phyloP scores from a whole-genome alignment of 495 filamentous ascomycete species.

The Aspergillus bertholletiae region DNA sequence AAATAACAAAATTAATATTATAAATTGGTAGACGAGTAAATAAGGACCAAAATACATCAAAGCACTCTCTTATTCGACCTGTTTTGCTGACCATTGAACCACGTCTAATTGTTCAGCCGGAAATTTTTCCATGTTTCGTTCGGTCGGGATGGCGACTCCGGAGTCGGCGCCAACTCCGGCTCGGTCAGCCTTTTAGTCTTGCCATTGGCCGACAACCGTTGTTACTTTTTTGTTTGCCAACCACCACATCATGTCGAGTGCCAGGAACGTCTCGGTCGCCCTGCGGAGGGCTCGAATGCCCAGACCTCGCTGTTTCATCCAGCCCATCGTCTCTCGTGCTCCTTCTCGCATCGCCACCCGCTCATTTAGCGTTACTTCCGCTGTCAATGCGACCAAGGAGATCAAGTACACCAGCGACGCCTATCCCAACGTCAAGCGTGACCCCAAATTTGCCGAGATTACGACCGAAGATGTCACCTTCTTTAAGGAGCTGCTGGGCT shows the following conservation, averaged over 20 bases:
- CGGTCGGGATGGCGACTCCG: too few species aligned
- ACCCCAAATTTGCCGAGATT: constrained; percentile 66
- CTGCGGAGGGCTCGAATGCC: constrained; percentile 40
- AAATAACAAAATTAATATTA: too few species aligned
- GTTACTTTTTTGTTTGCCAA: too few species aligned
- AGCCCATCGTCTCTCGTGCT: constrained; percentile 18
- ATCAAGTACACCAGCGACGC: constrained; percentile 77
- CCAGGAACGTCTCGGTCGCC: constrained; percentile 34
- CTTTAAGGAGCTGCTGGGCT: constrained; percentile 74
- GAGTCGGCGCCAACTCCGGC: too few species aligned
- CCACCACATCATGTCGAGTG: constrained; percentile 33
- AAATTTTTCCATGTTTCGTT: too few species aligned
- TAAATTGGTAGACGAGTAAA: too few species aligned
- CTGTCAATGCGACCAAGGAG: constrained; percentile 38
- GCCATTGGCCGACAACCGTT: too few species aligned
- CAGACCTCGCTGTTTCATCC: constrained; percentile 25
- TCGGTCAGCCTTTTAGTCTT: too few species aligned
- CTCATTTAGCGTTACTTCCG: constrained; percentile 33
- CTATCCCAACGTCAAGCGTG: constrained; percentile 78
- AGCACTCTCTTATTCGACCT: too few species aligned
- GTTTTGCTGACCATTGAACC: too few species aligned
- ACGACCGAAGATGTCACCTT: constrained; percentile 72
- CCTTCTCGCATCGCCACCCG: constrained; percentile 23
- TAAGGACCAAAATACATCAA: too few species aligned
- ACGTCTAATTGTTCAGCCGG: too few species aligned